Base-by-base conservation (phyloP, 306 rosid species). In the Cucumis hystrix region DNA sequence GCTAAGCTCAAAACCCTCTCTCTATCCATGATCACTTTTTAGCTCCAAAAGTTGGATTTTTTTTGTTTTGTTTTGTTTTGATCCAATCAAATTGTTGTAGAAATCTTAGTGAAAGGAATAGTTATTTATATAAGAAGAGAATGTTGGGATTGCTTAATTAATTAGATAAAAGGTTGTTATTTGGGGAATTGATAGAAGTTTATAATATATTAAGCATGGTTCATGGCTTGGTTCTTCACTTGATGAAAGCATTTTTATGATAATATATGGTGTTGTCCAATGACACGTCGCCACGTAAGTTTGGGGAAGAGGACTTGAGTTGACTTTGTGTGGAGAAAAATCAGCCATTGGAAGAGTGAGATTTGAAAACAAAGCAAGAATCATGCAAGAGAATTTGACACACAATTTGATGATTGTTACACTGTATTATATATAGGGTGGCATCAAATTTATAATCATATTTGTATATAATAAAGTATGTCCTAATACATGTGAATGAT, bases 201-300 rank as follows among this genome's bases (percentile, higher is more conserved):
- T 67, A 67, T 30, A 33, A 51, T 15, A 13, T 51, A 55, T 6
- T 23, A 49, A 54, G 87, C 87, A 80, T 85, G 91, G 60, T 67
- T 84, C 86, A 82, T 68, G 82, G 64, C 81, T 64, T 69, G 39
- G 66, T 17, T 6, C 7, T 17, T 33, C 64, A 23, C 59, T 64
- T n/a, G 18, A 25, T 18, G 4, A 45, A 2, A 63, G 28, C 12
- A n/a, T 14, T 47, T 23, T 21, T 52, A 70, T 70, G 21, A 11
- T 70, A 47, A 45, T 70, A 49, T 63, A 63, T 25, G 21, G 47
- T 12, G 28, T 72, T 8, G 49, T 14, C 25, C 69, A 43, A 59
- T 71, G 40, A 47, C 28, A 62, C 59, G 17, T 33, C 8, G 79
- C 65, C 75, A 78, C 59, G 11, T 54, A 25, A 17, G 47, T 6